Percentiles rank a stretch among this genome's conserved stretches.
phyloP scores from a whole-genome alignment of 2,329 filamentous ascomycete genomes.

The Fusarium pininemorale region DNA sequence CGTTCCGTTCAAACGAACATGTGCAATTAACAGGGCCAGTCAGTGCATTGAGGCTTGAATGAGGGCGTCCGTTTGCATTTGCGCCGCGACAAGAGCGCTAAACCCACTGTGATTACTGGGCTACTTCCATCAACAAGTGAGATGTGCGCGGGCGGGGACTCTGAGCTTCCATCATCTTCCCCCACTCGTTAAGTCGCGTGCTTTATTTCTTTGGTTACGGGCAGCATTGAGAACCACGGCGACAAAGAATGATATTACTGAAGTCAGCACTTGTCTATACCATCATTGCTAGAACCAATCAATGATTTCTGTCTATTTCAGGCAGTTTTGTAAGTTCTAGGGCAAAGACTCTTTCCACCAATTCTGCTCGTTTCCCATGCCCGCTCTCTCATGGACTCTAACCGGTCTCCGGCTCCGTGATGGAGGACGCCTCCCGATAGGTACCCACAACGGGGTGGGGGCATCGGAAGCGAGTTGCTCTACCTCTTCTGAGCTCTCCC shows the following conservation, averaged over 20 bases:
- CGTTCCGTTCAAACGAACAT: conserved; percentile 10
- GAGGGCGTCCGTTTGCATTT: neutral
- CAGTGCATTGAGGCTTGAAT: conserved; percentile 16
- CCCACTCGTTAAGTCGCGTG: conserved; percentile 33
- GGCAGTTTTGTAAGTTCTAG: neutral
- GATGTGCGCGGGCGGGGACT: conserved; percentile 22
- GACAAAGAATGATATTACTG: neutral
- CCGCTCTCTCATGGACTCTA: conserved; percentile 33
- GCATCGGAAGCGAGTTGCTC: conserved; percentile 28
- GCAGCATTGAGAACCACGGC: neutral
- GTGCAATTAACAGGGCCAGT: conserved; percentile 4
- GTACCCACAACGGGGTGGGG: conserved; percentile 40
- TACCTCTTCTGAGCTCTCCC: neutral
- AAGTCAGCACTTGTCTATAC: neutral
- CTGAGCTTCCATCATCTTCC: conserved; percentile 30
- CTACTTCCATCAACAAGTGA: neutral
- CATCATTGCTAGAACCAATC: neutral
- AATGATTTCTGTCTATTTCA: neutral
- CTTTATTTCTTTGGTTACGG: neutral
- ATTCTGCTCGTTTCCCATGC: conserved; percentile 33
- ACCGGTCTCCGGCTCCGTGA: conserved; percentile 36
- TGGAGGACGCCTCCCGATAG: conserved; percentile 41
- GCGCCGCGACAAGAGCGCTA: conserved; percentile 18
- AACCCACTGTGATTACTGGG: conserved; percentile 23
- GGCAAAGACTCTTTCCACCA: conserved; percentile 1